Conservation (phyloP, 164 flowering plant species). For the Vitis amurensis region DNA sequence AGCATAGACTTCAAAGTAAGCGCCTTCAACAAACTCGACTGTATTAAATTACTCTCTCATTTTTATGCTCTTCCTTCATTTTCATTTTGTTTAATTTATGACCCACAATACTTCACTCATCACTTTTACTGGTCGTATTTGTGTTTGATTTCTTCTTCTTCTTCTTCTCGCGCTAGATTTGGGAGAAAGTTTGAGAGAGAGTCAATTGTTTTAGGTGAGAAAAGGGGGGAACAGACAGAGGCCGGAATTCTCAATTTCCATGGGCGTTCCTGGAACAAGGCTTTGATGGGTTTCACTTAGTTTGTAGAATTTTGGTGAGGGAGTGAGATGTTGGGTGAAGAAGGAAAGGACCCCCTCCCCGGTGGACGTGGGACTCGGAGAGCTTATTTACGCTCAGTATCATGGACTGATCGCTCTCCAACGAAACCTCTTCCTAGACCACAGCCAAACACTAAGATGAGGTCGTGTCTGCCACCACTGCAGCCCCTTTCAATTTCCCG, state of each 20-base stretch:
- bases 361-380: constrained; percentile 29
- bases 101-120: background rate
- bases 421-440: constrained; percentile 38
- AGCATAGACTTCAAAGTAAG: too few species aligned
- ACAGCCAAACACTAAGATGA: constrained; percentile 32
- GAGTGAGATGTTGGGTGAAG: constrained; percentile 44
- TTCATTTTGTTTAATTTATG: background rate
- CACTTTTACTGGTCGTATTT: constrained; percentile 32
- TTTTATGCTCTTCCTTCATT: background rate
- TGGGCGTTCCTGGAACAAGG: constrained; percentile 36
- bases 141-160: constrained; percentile 33
- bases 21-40: constrained; percentile 18
- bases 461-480: constrained; percentile 63
- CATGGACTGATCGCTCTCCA: constrained; percentile 74
- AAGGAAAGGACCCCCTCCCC: constrained; percentile 28
- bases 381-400: constrained; percentile 57
- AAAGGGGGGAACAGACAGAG: constrained; percentile 1
- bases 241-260: constrained; percentile 9
- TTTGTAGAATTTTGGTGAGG: constrained; percentile 13
- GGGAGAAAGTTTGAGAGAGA: background rate
- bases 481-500: constrained; percentile 64
- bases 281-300: constrained; percentile 26
- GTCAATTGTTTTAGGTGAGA: constrained; percentile 51
- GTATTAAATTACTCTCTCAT: background rate
- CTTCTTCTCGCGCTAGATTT: constrained; percentile 1